These are phyloP conservation scores for Elaeis guineensis DNA, from an alignment of 176 grass and related monocot species.

Conservation along the genomic window DNA sequence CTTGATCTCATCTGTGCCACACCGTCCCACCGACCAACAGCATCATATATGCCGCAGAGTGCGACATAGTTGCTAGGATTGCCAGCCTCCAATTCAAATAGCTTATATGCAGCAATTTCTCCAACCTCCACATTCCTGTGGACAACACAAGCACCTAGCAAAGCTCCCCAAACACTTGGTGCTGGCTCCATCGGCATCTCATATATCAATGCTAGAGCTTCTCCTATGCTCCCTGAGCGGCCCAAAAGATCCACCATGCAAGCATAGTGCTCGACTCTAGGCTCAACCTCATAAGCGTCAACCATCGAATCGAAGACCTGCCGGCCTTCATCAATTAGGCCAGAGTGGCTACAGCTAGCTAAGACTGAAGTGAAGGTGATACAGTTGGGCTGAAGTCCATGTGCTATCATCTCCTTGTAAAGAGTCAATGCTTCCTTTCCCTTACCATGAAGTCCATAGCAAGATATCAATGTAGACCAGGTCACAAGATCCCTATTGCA, in stretches of 20 bases:
- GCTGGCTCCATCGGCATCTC: conserved; percentile 42
- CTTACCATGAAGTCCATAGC: conserved; percentile 43
- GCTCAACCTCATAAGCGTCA: conserved; percentile 23
- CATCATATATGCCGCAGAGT: conserved; percentile 44
- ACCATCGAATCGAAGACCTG: conserved; percentile 38
- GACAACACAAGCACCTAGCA: conserved; percentile 36
- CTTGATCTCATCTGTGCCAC: conserved; percentile 38
- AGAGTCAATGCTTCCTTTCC: conserved; percentile 30
- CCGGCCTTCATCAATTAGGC: conserved; percentile 31
- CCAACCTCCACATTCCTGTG: conserved; percentile 45
- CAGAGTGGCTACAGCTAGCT: conserved; percentile 50
- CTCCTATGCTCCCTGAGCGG: conserved; percentile 34
- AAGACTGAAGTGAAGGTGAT: conserved; percentile 44
- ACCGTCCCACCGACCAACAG: conserved; percentile 26
- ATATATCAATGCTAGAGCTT: conserved; percentile 31
- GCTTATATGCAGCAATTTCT: conserved; percentile 44
- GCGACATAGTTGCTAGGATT: conserved; percentile 56
- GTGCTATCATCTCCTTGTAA: conserved; percentile 33
- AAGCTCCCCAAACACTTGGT: conserved; percentile 42
- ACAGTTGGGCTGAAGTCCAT: conserved; percentile 34
- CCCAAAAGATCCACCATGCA: conserved; percentile 61
- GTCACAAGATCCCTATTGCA: conserved; percentile 31
- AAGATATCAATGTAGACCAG: conserved; percentile 55
- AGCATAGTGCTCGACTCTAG: conserved; percentile 44
- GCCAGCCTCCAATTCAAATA: conserved; percentile 47